Evolutionary conservation across 345 rosid genomes (phyloP), one percentile per base, ranked within the genome.

Genomic region (Acer campestre): DNA sequence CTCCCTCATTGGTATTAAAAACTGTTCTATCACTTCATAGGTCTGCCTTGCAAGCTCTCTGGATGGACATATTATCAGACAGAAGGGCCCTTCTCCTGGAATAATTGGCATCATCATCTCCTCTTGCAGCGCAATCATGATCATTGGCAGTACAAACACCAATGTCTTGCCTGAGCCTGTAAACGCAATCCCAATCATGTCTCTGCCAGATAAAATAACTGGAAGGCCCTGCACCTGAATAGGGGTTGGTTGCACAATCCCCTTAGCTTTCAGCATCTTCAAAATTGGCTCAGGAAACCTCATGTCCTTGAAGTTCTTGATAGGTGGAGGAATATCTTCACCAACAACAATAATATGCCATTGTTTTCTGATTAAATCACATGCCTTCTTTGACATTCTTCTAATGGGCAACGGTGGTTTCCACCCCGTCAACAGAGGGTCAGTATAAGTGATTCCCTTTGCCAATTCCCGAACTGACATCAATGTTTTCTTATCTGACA

Each of bases 201-300:
- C 98, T 67, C 98, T 86, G 9, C 98, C 98, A 0, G 97, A 66
- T 56, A 95, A 77, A 73, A 92, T 82, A 75, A 92, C 98, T 13
- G 98, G 98, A 71, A 95, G 91, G 20, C 98, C 98, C 80, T 93
- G 98, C 42, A 95, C 98, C 84, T 95, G 98, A 59, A 95, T 95
- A 0, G 98, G 98, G 23, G 97, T 95, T 0, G 98, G 98, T 80
- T 93, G 98, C 82, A 95, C 91, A 7, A 95, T 93, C 11, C 98
- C 95, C 79, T 89, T 93, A 40, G 77, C 95, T 81, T 89, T 95
- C 79, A 93, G 79, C 53, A 49, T 91, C 81, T 84, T 90, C 74
- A 91, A 80, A 84, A 90, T 78, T 0, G 94, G 92, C 29, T 84
- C 92, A 0, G 94, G 97, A 69, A 95, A 92, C 87, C 91, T 89